These are phyloP conservation scores for Neoascochyta sp. DNA, from an alignment of 2,329 filamentous ascomycete species.

Conservation along the genomic window DNA sequence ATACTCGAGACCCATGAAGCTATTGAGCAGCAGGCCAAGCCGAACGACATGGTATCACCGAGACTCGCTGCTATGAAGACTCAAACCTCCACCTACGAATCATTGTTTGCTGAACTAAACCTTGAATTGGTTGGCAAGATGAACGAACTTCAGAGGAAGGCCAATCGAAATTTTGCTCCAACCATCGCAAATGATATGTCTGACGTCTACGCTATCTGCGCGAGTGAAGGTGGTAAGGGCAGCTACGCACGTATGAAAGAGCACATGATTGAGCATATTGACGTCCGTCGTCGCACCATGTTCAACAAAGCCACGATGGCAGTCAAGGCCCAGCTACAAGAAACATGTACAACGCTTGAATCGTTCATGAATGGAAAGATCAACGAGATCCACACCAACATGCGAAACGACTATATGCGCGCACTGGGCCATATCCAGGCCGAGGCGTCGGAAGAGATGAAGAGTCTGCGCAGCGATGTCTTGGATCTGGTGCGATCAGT, in stretches of 20 bases:
- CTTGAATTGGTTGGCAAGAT: constrained; percentile 36
- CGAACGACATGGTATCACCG: constrained; percentile 40
- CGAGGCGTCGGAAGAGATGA: constrained; percentile 11
- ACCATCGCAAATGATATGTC: constrained; percentile 47
- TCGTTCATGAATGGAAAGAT: constrained; percentile 43
- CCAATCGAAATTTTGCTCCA: constrained; percentile 54
- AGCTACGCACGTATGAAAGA: constrained; percentile 52
- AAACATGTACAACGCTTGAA: constrained; percentile 44
- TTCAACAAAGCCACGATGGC: constrained; percentile 46
- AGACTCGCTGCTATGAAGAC: constrained; percentile 41
- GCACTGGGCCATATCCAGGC: constrained; percentile 28
- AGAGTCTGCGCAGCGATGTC: constrained; percentile 13
- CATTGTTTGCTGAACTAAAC: constrained; percentile 41
- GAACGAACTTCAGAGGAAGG: constrained; percentile 49
- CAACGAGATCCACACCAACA: constrained; percentile 43
- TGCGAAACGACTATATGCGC: constrained; percentile 39
- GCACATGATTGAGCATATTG: constrained; percentile 48
- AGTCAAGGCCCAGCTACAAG: constrained; percentile 41
- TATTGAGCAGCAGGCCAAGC: constrained; percentile 40
- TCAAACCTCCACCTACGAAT: constrained; percentile 44
- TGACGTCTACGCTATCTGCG: constrained; percentile 46
- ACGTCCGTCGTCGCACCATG: constrained; percentile 44
- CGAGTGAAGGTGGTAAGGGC: constrained; percentile 46
- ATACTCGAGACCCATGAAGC: constrained; percentile 43
- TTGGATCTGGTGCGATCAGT: constrained; percentile 13